Evolutionary conservation across 139 green algal genomes (phyloP).

Genomic region (Desmodesmus armatus): DNA sequence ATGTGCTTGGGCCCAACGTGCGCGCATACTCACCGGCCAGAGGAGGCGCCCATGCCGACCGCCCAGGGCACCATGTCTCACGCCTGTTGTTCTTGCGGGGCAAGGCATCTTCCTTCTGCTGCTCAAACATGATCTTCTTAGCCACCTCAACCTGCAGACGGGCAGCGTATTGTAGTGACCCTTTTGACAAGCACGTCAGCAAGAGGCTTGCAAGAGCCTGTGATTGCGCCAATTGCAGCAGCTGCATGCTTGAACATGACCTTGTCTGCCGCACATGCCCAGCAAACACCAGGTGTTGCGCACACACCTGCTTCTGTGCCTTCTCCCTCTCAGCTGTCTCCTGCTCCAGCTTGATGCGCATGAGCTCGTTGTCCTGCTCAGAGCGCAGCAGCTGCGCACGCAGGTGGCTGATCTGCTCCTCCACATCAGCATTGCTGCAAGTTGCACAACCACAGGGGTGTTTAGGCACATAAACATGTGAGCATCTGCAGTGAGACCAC

Average conservation of each 20-base stretch:
- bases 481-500: neutral
- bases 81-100: conserved; percentile 51
- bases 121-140: conserved; percentile 71
- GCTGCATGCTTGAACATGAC: neutral
- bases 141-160: conserved; percentile 58
- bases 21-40: conserved; percentile 27
- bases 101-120: conserved; percentile 31
- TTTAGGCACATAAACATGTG: no score
- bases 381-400: conserved; percentile 78
- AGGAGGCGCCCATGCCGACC: conserved; percentile 55
- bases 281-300: neutral
- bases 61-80: conserved; percentile 67
- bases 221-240: no score
- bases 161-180: no score
- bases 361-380: conserved; percentile 88
- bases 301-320: conserved; percentile 76
- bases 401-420: conserved; percentile 71
- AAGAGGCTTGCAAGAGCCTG: no score
- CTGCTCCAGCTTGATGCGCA: conserved; percentile 80
- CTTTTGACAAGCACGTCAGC: no score
- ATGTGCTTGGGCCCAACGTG: no score
- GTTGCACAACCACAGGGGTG: no score
- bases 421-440: conserved; percentile 50
- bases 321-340: conserved; percentile 84
- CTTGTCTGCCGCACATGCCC: neutral